phyloP scores from a whole-genome alignment of 2,329 filamentous ascomycete species.

The Talaromyces sp. region DNA sequence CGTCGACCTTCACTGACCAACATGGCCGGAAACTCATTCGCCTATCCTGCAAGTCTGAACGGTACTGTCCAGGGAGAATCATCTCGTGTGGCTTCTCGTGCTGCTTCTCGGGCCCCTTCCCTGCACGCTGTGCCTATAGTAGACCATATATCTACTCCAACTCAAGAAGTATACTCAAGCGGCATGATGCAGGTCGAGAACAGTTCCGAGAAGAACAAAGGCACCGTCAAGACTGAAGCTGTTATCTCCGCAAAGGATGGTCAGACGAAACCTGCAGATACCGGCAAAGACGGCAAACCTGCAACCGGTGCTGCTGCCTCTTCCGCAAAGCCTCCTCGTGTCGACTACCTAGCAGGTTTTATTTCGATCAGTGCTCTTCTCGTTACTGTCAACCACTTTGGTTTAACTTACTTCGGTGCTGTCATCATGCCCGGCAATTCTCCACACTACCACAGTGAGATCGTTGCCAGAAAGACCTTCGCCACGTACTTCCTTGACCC shows the following conservation, averaged over 20 bases:
- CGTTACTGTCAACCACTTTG: constrained; percentile 47
- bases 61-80: constrained; percentile 10
- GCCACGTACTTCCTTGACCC: constrained; percentile 46
- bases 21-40: neutral
- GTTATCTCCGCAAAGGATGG: neutral
- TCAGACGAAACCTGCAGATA: neutral
- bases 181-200: neutral
- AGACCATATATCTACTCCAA: neutral
- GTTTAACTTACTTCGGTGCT: constrained; percentile 42
- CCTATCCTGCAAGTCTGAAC: neutral
- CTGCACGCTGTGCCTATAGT: neutral
- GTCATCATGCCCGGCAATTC: constrained; percentile 36
- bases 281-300: constrained; percentile 3
- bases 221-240: neutral
- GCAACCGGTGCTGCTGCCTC: neutral
- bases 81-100: constrained; percentile 8
- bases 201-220: neutral
- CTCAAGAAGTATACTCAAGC: neutral
- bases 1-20: constrained; percentile 18
- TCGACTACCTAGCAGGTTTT: constrained; percentile 48
- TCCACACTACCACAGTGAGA: constrained; percentile 40
- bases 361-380: constrained; percentile 44
- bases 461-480: constrained; percentile 41
- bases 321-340: constrained; percentile 25
- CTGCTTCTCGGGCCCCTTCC: constrained; percentile 13